phyloP scores from a whole-genome alignment of 129 eudicot species.

The Saposhnikovia divaricata region DNA sequence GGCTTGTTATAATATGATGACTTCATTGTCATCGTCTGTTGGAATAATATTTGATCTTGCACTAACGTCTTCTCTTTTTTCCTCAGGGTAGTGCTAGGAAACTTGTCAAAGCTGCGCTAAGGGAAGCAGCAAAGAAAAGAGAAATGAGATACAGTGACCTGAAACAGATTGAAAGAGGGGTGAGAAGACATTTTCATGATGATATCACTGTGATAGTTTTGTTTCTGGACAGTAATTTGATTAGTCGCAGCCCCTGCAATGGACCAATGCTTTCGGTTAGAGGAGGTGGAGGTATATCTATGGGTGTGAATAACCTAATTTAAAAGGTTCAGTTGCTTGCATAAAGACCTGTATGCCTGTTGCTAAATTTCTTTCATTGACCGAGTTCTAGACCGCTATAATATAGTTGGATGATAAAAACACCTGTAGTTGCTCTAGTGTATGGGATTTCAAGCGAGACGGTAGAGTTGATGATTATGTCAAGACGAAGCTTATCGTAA shows the following conservation, averaged over 20 bases:
- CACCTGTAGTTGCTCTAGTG: background rate
- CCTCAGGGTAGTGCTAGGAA: constrained; percentile 65
- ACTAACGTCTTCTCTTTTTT: background rate
- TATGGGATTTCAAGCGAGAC: constrained; percentile 10
- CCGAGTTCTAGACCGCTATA: background rate
- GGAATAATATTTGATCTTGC: background rate
- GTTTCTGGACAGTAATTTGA: constrained; percentile 43
- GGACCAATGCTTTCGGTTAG: constrained; percentile 41
- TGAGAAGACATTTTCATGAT: constrained; percentile 64
- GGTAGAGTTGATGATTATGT: constrained; percentile 52
- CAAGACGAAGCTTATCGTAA: constrained; percentile 24
- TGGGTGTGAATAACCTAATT: constrained; percentile 13
- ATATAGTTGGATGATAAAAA: background rate
- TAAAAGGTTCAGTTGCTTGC: constrained; percentile 6
- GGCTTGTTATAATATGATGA: background rate
- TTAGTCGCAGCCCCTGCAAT: constrained; percentile 30
- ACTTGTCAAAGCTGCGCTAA: constrained; percentile 59
- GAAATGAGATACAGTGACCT: constrained; percentile 72
- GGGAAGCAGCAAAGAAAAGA: constrained; percentile 59
- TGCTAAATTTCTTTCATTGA: constrained; percentile 6
- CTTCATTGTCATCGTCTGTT: background rate
- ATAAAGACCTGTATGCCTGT: constrained; percentile 2
- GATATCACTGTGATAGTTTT: constrained; percentile 72
- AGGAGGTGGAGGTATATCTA: constrained; percentile 30
- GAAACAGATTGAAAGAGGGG: constrained; percentile 45